Base-by-base conservation (phyloP, 2,329 filamentous ascomycete genomes). In the Colletotrichum coccodes region DNA sequence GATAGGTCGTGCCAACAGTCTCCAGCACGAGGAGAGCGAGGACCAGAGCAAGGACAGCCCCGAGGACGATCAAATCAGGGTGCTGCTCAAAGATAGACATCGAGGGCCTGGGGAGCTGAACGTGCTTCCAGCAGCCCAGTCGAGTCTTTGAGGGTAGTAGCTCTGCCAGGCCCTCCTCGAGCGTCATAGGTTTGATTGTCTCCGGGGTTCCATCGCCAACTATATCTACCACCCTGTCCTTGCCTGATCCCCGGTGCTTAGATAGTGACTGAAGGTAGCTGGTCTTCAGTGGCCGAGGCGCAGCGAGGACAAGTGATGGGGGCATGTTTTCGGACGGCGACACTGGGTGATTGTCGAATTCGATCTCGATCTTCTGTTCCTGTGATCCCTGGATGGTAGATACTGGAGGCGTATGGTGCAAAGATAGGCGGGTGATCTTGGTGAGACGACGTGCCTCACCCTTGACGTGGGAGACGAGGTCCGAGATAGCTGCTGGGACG, bases 1-100 rank as follows among this genome's bases (percentile, higher is more conserved):
- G 67, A 21, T 68, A 67, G 3, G 67, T 70, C 1, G 42, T 67
- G 30, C 67, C 63, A 30, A 70, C 52, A 14, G 64, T 62, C 63
- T 70, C 67, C 40, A 70, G 30, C 26, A 67, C 63, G 21, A 70
- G 32, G 2, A 70, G 63, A 12, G 62, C 34, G 5, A 70, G 9
- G 2, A 70, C 67, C 9, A 70, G 44, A 6, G 67, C 67, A 6
- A 70, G 60, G 6, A 70, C 28, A 16, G 63, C 67, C 21, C 56
- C 67, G n/a, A 70, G 57, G n/a, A 70, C 62, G 11, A 70, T 61
- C 3, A 70, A 38, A n/a, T 70, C 67, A 12, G 67, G 67, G 11
- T 70, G 67, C n/a, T 70, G 42, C 46, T 66, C 63, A 14, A 70
- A 67, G 44, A 68, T 23, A 18, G 49, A 47, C n/a, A 49, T 38